Conservation (phyloP, 805 yeast species). For the Cyberlindnera americana region DNA sequence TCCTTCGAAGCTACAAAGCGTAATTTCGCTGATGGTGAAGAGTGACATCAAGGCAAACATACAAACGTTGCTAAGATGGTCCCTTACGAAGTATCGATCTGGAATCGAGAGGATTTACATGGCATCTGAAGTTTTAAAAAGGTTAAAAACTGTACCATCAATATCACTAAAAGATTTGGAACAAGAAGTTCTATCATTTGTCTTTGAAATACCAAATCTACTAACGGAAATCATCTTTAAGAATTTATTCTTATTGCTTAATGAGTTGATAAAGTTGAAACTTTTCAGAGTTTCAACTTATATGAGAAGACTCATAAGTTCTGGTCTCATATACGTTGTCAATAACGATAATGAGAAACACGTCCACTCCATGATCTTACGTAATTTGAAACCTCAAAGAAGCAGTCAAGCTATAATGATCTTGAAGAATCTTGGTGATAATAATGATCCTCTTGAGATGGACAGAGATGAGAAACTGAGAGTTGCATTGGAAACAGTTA, state of each 20-base stretch:
- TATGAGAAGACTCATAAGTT: conserved; percentile 75
- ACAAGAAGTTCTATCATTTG: conserved; percentile 32
- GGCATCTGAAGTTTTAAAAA: conserved; percentile 16
- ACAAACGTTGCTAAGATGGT: conserved; percentile 38
- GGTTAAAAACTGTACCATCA: conserved; percentile 12
- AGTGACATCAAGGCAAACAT: conserved; percentile 35
- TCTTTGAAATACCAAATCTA: conserved; percentile 30
- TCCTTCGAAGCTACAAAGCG: conserved; percentile 31
- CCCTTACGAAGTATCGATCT: conserved; percentile 30
- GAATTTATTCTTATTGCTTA: conserved; percentile 42
- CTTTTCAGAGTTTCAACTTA: conserved; percentile 53
- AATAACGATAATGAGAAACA: conserved; percentile 47
- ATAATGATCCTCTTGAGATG: neutral
- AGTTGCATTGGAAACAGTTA: conserved; percentile 30
- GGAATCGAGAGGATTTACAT: conserved; percentile 17
- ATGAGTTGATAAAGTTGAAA: conserved; percentile 38
- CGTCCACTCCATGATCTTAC: conserved; percentile 53
- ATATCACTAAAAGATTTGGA: conserved; percentile 33
- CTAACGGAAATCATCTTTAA: conserved; percentile 32
- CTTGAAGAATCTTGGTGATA: conserved; percentile 33
- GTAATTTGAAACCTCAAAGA: conserved; percentile 52
- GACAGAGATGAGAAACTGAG: conserved; percentile 33
- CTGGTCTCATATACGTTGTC: conserved; percentile 71
- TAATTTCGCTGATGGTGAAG: conserved; percentile 26
- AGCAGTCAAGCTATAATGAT: conserved; percentile 55